These are phyloP conservation scores for Scutellaria minor DNA, from an alignment of 257 asterid genomes.

Conservation along the genomic window DNA sequence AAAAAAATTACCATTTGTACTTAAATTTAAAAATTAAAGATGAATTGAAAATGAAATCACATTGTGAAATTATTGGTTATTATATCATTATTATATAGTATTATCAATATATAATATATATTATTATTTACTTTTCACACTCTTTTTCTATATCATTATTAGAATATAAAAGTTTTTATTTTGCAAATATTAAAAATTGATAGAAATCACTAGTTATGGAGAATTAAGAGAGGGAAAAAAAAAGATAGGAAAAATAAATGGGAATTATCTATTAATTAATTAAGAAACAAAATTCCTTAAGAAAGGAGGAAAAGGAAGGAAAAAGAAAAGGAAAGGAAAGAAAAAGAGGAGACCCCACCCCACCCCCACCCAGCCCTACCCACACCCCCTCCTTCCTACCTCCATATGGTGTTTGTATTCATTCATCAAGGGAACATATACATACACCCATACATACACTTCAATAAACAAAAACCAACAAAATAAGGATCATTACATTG, in stretches of 20 bases:
- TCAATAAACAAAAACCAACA: slow-evolving; percentile 31
- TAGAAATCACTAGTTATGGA: no score
- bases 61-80: no score
- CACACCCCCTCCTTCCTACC: slow-evolving; percentile 27
- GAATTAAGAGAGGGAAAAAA: no score
- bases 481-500: slow-evolving; percentile 34
- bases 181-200: no score
- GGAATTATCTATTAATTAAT: slow-evolving; percentile 4
- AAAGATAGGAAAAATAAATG: neutral
- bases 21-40: no score
- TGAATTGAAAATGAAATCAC: no score
- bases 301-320: slow-evolving; percentile 7
- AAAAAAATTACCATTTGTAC: no score
- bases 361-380: slow-evolving; percentile 6
- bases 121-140: no score
- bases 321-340: neutral
- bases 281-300: neutral
- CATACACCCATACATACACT: slow-evolving; percentile 49
- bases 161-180: no score
- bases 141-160: no score
- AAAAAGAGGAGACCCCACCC: slow-evolving; percentile 20
- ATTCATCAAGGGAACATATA: slow-evolving; percentile 36
- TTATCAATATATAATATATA: no score
- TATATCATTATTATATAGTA: no score
- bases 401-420: slow-evolving; percentile 38